Evolutionary conservation across 306 rosid species (phyloP), one percentile per base, ranked within the genome.

Genomic region (Acacia melanoxylon): DNA sequence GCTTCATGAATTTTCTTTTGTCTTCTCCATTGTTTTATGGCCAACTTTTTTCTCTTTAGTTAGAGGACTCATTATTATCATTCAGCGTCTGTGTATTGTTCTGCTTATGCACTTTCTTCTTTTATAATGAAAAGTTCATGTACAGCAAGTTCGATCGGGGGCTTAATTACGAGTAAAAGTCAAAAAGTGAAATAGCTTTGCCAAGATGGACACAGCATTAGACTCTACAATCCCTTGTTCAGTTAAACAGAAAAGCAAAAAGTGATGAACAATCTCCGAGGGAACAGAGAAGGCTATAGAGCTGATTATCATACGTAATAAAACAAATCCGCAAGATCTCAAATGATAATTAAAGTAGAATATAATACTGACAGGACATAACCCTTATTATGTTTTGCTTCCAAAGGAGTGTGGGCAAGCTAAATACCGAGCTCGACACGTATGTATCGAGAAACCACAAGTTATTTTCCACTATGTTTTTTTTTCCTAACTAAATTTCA

Each of bases 261-360:
- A 65, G 65, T 42, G 73, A 83, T 27, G 69, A 85, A 86, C 95
- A 86, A 70, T 91, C 93, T 91, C 95, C 94, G 75, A 29, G 80
- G 70, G 93, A 81, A 79, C 81, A 81, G 75, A 94, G 92, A 61
- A 82, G 68, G 52, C 52, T 14, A 14, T 48, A 48, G 17, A 14
- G 52, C 14, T 48, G 52, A 10, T 14, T 5, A 5, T 37, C 40
- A 35, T 46, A 46, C 15, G 81, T 85, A 16, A 92, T 88, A 80
- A 89, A 92, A 85, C 91, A 94, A 80, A 92, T 93, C 97, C 92
- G 89, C 86, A 82, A 79, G 74, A 66, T 66, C 69, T 75, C 68
- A 74, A 78, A 82, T 46, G 35, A 51, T 33, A 33, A 82, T 25
- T 74, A 16, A 70, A 66, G 49, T 46, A 46, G 51, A 46, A 45